These are phyloP conservation scores for Arachis monticola DNA, from an alignment of 331 rosid genomes.

Conservation along the genomic window DNA sequence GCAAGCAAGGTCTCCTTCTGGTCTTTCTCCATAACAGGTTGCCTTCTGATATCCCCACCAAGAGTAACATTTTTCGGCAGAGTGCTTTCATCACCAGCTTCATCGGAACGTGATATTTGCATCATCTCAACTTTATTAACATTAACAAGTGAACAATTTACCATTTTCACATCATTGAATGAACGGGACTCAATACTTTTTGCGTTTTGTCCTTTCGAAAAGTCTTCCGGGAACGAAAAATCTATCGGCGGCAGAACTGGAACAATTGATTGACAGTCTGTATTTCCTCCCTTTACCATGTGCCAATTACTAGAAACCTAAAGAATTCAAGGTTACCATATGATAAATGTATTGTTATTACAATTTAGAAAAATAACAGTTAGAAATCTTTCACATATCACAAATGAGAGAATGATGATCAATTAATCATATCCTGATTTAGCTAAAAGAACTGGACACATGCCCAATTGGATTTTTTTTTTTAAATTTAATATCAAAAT, in stretches of 20 bases:
- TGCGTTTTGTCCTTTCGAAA: conserved; percentile 43
- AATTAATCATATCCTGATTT: neutral
- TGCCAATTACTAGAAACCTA: conserved; percentile 46
- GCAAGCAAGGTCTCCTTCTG: conserved; percentile 52
- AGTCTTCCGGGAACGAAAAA: conserved; percentile 62
- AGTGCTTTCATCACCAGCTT: conserved; percentile 45
- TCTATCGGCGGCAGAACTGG: conserved; percentile 51
- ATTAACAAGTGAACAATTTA: conserved; percentile 34
- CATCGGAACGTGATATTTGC: conserved; percentile 49
- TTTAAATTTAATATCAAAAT: neutral
- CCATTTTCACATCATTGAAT: conserved; percentile 44
- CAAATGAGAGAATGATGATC: conserved; percentile 10
- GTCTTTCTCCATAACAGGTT: conserved; percentile 52
- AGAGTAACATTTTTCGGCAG: conserved; percentile 42
- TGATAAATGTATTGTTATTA: conserved; percentile 2
- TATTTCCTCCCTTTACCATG: conserved; percentile 50
- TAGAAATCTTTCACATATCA: neutral
- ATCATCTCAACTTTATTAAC: conserved; percentile 41
- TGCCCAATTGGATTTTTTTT: neutral
- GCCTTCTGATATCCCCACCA: conserved; percentile 42
- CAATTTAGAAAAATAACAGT: conserved; percentile 2
- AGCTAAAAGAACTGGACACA: conserved; percentile 14
- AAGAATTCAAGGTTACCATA: conserved; percentile 34
- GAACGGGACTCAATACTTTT: conserved; percentile 46
- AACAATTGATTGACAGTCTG: conserved; percentile 44